Evolutionary conservation across 2,329 filamentous ascomycete species (phyloP).

Genomic region (Fusarium buharicum): DNA sequence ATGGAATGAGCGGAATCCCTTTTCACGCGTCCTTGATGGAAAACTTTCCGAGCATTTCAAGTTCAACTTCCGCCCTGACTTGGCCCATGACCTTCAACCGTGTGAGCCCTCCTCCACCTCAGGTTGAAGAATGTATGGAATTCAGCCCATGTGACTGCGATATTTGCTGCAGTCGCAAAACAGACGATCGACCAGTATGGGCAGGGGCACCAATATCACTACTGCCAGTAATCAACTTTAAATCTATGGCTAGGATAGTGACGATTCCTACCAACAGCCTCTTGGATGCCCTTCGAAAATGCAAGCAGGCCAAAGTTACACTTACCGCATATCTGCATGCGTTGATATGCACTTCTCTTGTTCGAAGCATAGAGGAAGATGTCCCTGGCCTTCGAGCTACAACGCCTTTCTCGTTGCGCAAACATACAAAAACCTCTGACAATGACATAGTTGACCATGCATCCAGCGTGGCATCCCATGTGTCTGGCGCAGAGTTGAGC

Average conservation of each 20-base stretch:
- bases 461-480: constrained; percentile 7
- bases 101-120: not conserved
- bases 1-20: constrained; percentile 18
- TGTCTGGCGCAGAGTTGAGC: not conserved
- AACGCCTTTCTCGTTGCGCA: constrained; percentile 18
- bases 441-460: constrained; percentile 20
- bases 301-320: constrained; percentile 9
- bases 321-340: constrained; percentile 15
- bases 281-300: not conserved
- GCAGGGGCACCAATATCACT: not conserved
- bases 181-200: not conserved
- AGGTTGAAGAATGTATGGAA: constrained; percentile 7
- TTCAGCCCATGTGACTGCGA: not conserved
- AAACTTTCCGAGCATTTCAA: not conserved
- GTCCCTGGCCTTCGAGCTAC: not conserved
- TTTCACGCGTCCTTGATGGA: constrained; percentile 19
- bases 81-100: constrained; percentile 18
- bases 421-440: not conserved
- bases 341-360: not conserved
- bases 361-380: fast-evolving
- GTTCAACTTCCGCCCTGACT: fast-evolving
- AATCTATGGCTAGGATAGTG: constrained; percentile 5
- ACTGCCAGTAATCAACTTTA: not conserved
- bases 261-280: not conserved
- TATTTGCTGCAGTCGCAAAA: not conserved